Evolutionary conservation across 768 basidiomycete species (phyloP).

Genomic region (Sporobolomyces phaffii): DNA sequence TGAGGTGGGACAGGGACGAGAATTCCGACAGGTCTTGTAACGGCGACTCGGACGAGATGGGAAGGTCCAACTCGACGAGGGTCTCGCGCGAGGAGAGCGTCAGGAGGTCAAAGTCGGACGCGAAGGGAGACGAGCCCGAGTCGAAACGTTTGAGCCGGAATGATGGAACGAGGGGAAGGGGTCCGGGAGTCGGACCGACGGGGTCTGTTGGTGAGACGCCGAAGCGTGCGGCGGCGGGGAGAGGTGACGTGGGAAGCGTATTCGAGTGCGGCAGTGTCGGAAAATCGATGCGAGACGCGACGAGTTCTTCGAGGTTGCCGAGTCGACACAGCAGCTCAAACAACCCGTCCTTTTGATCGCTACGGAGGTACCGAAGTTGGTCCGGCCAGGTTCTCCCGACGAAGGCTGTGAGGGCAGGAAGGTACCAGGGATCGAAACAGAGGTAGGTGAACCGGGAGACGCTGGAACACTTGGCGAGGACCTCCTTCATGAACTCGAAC

Average conservation of each 20-base stretch:
- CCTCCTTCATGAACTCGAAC: not conserved
- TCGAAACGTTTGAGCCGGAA: conserved; percentile 28
- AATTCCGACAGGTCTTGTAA: conserved; percentile 7
- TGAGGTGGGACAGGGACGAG: not conserved
- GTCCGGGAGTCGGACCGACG: no score
- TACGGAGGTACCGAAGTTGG: conserved; percentile 4
- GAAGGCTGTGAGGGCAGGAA: conserved; percentile 8
- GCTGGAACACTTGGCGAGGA: not conserved
- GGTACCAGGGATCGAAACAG: conserved; percentile 16
- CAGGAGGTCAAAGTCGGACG: conserved; percentile 13
- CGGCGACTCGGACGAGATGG: conserved; percentile 15
- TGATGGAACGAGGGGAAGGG: not conserved
- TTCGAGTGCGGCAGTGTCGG: not conserved
- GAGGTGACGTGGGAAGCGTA: no score
- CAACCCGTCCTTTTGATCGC: conserved; percentile 5
- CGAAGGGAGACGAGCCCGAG: conserved; percentile 6
- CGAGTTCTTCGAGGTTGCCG: conserved; percentile 20
- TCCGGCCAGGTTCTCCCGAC: conserved; percentile 5
- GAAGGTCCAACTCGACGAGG: conserved; percentile 16
- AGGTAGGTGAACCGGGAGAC: conserved; percentile 8
- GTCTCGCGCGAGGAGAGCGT: not conserved
- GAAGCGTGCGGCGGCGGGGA: not conserved
- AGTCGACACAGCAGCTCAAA: conserved; percentile 3
- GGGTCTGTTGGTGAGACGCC: not conserved
- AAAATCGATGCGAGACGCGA: conserved; percentile 23